Evolutionary conservation across 2,329 filamentous ascomycete genomes (phyloP), one percentile per base, ranked within the genome.

Genomic region (Cadophora luteo-olivacea): DNA sequence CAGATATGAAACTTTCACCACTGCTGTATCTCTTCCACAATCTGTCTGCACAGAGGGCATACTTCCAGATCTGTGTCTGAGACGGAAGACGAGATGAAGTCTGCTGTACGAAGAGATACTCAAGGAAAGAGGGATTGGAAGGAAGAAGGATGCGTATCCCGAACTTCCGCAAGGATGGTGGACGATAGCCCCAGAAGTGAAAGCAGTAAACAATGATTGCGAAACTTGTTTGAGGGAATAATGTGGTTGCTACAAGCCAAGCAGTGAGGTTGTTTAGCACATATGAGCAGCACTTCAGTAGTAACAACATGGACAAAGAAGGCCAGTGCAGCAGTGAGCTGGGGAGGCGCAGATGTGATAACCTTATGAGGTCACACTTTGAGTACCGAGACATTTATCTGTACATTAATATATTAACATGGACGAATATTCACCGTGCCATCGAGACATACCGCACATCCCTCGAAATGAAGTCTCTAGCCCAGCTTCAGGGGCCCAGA

Each of bases 171-270:
- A 55, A 19, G 5, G 52, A 4, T n/a, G 52, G 52, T 33, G 52
- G 29, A 55, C 52, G 7, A 33, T 6, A 33, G 25, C 4, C 19
- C 25, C n/a, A 25, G 33, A 33, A 5, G 33, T 14, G 52, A 55
- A 16, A n/a, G 25, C 29, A 55, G 52, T n/a, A 55, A 33, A 55
- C 52, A 55, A n/a, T 33, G 52, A 14, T 16, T 33, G 16, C 12
- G 52, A 25, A 11, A 54, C 12, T n/a, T 54, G 12, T 16, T 54
- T 9, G 51, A 54, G 24, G 52, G 52, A 29, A 33, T 8, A 8
- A 33, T 9, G 52, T 55, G 25, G 52, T 33, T 55, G 29, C 52
- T 55, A n/a, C 52, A 33, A 33, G 52, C 52, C 52, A 55, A 32
- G 52, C 14, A n/a, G 25, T 55, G 52, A 55, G 25, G 0, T 33